Base-by-base conservation (phyloP, 495 filamentous ascomycete genomes). In the Xylaria nigripes region DNA sequence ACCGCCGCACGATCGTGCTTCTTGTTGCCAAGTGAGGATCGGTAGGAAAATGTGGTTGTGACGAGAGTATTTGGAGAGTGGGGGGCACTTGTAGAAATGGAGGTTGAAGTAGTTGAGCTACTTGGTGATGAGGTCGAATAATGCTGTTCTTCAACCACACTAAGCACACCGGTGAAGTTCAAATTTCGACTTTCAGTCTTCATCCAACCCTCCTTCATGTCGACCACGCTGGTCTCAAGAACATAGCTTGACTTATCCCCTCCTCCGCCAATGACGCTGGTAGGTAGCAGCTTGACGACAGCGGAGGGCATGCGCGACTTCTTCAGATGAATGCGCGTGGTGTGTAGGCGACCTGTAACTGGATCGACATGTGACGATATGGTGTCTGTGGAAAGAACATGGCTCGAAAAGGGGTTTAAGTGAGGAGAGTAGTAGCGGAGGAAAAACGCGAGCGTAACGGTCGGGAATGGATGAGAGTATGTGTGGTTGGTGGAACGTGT, bases 371-470 rank as follows among this genome's bases (percentile, higher is more conserved):
- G 79, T 43, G 88, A 87, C 30, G 86, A 82, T 69, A 99, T 91
- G 64, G 93, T 93, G 74, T 99, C 93, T 69, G 91, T 95, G 36
- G 88, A 94, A 57, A 96, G 81, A 54, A 99, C 93, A 78, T 99
- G 93, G 60, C 80, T 87, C 55, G 87, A 86, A 72, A 96, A 96
- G 10, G 93, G 93, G 69, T 99, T 99, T 15, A 77, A 68, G 50
- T 74, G 70, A 22, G 75, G 74, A 18, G 72, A 75, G 59, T 93
- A 94, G 70, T 99, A 99, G 36, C 93, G 91, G 48, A 99, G 88
- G 78, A 96, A 97, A 80, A 96, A 99, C 72, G 93, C 93, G 57
- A 99, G 86, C 8, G 90, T 91, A 38, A 99, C 93, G 60, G 76
- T 75, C 55, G 90, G 85, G 70, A 93, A 94, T 61, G 87, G 84